These are phyloP conservation scores for Cladophialophora yegresii DNA, from an alignment of 2,329 filamentous ascomycete genomes.

Conservation along the genomic window DNA sequence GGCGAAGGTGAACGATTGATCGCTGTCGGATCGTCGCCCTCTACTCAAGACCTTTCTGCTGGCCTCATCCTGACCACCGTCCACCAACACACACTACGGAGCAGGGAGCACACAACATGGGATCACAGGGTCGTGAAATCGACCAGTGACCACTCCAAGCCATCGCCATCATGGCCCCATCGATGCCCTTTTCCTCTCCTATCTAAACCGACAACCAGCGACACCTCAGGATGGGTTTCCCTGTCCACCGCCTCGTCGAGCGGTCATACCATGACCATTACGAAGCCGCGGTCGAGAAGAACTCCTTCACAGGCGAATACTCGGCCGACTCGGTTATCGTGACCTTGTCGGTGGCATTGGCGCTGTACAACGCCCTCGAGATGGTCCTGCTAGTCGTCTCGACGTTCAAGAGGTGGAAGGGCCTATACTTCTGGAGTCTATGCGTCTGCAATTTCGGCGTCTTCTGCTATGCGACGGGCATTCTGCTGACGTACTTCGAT, in stretches of 20 bases:
- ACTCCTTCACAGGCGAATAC: conserved; percentile 14
- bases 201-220: not conserved
- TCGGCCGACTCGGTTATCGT: conserved; percentile 12
- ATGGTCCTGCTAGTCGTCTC: conserved; percentile 52
- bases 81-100: not conserved
- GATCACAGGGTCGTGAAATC: not conserved
- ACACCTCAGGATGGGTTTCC: not conserved
- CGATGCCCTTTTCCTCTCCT: not conserved
- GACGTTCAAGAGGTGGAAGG: conserved; percentile 50
- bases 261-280: conserved; percentile 5
- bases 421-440: conserved; percentile 55
- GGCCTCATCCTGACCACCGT: not conserved
- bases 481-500: conserved; percentile 51
- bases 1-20: not conserved
- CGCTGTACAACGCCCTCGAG: conserved; percentile 55
- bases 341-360: conserved; percentile 37
- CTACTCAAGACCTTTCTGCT: not conserved
- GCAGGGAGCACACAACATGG: not conserved
- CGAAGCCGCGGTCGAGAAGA: conserved; percentile 4
- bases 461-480: conserved; percentile 50
- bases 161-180: not conserved
- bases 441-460: conserved; percentile 48
- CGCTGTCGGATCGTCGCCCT: not conserved
- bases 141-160: not conserved
- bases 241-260: not conserved